These are phyloP conservation scores for Allium sativum DNA, from an alignment of 106 monocot genomes.

Conservation along the genomic window DNA sequence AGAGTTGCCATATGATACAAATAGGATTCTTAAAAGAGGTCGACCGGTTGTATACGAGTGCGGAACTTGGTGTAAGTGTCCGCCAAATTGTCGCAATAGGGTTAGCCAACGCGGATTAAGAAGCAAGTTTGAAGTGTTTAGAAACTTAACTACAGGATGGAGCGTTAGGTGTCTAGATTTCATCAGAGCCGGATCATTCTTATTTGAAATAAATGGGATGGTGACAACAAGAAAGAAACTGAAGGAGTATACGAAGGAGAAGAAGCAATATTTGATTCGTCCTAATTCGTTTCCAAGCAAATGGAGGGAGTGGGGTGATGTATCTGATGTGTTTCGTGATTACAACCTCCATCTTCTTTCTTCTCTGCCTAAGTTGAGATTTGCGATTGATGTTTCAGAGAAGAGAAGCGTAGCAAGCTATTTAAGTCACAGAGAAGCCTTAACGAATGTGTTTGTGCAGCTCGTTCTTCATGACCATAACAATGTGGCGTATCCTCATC, in stretches of 20 bases:
- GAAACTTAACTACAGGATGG: conserved; percentile 40
- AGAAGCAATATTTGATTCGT: background rate
- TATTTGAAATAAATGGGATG: conserved; percentile 48
- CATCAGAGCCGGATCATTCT: conserved; percentile 52
- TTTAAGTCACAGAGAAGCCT: background rate
- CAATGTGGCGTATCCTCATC: background rate
- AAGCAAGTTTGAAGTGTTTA: conserved; percentile 47
- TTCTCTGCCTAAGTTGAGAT: background rate
- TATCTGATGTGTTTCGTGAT: conserved; percentile 3
- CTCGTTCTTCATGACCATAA: background rate
- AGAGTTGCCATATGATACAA: conserved; percentile 36
- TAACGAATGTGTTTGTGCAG: background rate
- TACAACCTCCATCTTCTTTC: conserved; percentile 5
- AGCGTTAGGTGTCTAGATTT: conserved; percentile 53
- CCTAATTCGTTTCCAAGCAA: background rate
- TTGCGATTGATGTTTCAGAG: background rate
- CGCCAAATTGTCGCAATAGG: conserved; percentile 34
- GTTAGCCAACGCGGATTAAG: conserved; percentile 47
- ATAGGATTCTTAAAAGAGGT: conserved; percentile 41
- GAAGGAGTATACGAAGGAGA: background rate
- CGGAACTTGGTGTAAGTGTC: conserved; percentile 38
- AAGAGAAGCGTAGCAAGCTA: background rate
- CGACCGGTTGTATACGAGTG: conserved; percentile 56
- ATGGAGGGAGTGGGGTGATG: background rate
- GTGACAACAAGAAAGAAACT: background rate